These are phyloP conservation scores for Camellia sinensis DNA, from an alignment of 148 eudicot species.

Conservation along the genomic window DNA sequence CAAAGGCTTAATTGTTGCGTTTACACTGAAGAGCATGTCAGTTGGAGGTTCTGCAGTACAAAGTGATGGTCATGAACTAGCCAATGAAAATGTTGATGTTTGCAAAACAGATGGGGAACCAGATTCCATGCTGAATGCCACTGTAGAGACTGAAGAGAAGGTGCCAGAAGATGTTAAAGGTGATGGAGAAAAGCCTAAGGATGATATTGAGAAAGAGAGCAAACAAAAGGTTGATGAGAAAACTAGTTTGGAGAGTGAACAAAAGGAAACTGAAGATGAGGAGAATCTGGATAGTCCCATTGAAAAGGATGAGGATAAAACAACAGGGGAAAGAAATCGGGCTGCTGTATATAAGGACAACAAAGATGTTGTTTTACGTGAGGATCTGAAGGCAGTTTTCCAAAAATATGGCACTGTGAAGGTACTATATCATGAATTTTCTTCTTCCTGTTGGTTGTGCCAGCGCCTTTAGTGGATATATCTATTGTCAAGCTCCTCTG, in stretches of 20 bases:
- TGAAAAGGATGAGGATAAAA: constrained; percentile 37
- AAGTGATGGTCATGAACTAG: constrained; percentile 36
- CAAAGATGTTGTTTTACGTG: constrained; percentile 69
- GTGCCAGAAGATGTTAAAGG: constrained; percentile 30
- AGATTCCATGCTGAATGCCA: constrained; percentile 19
- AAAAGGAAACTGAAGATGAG: constrained; percentile 38
- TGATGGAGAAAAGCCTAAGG: constrained; percentile 20
- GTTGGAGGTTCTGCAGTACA: constrained; percentile 36
- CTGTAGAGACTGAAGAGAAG: constrained; percentile 33
- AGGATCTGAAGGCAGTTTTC: constrained; percentile 75
- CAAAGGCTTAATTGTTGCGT: constrained; percentile 82
- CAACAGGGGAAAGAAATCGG: constrained; percentile 28
- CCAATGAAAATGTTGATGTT: constrained; percentile 25
- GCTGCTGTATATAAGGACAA: constrained; percentile 46
- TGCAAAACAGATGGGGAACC: constrained; percentile 30
- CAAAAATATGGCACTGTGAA: constrained; percentile 73
- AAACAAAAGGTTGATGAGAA: constrained; percentile 41
- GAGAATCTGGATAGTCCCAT: constrained; percentile 32
- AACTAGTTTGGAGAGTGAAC: constrained; percentile 40
- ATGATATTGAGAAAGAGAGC: constrained; percentile 29
- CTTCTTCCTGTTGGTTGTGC: neutral
- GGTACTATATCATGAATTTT: constrained; percentile 38
- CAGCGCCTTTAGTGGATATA: neutral
- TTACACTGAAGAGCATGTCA: constrained; percentile 60
- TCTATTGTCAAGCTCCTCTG: neutral